Conservation (phyloP, 2,329 filamentous ascomycete species). For the Aureobasidium subglaciale region DNA sequence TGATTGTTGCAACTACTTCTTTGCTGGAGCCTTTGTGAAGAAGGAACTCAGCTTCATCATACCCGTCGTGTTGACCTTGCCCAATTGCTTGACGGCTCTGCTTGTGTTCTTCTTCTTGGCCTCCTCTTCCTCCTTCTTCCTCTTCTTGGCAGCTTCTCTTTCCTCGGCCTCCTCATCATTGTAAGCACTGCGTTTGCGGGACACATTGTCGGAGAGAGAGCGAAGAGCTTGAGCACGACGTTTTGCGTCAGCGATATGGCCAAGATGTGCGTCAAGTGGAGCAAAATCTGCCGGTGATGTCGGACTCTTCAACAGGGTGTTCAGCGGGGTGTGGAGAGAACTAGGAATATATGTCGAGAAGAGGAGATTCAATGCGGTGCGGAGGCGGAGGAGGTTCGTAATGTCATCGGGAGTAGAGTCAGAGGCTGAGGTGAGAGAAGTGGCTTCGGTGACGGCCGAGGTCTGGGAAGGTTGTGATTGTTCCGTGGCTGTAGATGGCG, state of each 20-base stretch:
- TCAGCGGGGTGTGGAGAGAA: slow-evolving; percentile 38
- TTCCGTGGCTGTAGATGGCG: slow-evolving; percentile 9
- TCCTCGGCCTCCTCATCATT: slow-evolving; percentile 60
- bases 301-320: slow-evolving; percentile 34
- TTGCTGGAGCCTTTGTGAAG: slow-evolving; percentile 60
- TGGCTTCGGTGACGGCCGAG: slow-evolving; percentile 18
- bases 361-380: slow-evolving; percentile 59
- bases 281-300: slow-evolving; percentile 52
- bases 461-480: slow-evolving; percentile 16
- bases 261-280: slow-evolving; percentile 63
- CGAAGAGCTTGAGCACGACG: slow-evolving; percentile 64
- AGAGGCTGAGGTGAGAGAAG: slow-evolving; percentile 24
- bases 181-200: slow-evolving; percentile 50
- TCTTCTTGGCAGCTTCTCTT: slow-evolving; percentile 68
- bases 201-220: slow-evolving; percentile 60
- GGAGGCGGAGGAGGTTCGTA: slow-evolving; percentile 54
- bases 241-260: slow-evolving; percentile 58
- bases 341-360: slow-evolving; percentile 53
- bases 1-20: too few species aligned
- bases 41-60: slow-evolving; percentile 98
- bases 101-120: slow-evolving; percentile 75
- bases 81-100: slow-evolving; percentile 67
- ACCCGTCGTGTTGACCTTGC: slow-evolving; percentile 82
- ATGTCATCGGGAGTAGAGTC: slow-evolving; percentile 36
- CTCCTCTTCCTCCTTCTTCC: slow-evolving; percentile 82